Base-by-base conservation (phyloP, 306 rosid species). In the Trifolium subterraneum region DNA sequence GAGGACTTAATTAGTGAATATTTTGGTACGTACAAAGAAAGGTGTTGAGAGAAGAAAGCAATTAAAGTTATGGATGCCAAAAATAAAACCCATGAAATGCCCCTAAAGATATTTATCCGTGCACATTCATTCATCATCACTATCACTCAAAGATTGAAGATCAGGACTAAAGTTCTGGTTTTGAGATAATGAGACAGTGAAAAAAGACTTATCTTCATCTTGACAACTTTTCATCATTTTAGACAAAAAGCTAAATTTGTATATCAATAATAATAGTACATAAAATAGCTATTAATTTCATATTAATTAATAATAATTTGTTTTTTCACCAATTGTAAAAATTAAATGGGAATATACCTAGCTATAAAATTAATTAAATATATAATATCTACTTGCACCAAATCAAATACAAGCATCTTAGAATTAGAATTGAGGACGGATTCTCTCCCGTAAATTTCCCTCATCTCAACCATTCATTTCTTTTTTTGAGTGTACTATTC, bases 51-150 rank as follows among this genome's bases (percentile, higher is more conserved):
- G 20, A 61, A 61, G 67, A 61, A 61, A 61, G 67, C 8, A 22
- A n/a, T n/a, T n/a, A 50, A 65, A 82, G 75, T 83, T 81, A 84
- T 85, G 73, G 70, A 73, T 76, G 84, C 79, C 80, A 75, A 55
- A 85, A 75, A 7, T 62, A 62, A 81, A 38, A 77, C 70, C 72
- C 72, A 31, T 66, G 50, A 73, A 82, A 79, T 70, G 78, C 64
- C 61, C 82, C 81, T 7, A 47, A 5, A 1, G 1, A 5, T n/a
- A 51, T 8, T 18, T 52, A 2, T 55, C 11, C 62, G 12, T 55
- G 33, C 15, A 55, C 33, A 55, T 55, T 15, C 62, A 55, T 22
- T 7, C 8, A 55, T 55, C 62, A 54, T 54, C 60, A 56, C 36
- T 56, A 56, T 23, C 36, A 10, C 63, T 56, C 36, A 56, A 23